phyloP scores from a whole-genome alignment of 371 early-diverging fungal species.

The Mortierella sp. region DNA sequence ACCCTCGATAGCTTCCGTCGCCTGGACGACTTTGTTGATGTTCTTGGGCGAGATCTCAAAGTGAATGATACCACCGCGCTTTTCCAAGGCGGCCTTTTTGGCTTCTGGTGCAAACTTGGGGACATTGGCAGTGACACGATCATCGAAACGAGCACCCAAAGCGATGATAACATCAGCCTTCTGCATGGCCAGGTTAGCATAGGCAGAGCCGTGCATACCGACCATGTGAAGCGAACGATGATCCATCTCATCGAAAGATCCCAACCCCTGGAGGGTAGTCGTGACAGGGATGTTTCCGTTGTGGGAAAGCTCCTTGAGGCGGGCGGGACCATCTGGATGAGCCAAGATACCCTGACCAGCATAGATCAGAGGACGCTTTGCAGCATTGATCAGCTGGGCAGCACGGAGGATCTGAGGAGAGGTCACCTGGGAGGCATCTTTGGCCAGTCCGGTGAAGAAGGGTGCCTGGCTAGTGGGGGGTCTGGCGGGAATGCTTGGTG shows the following conservation, averaged over 20 bases:
- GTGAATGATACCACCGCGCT: constrained; percentile 96
- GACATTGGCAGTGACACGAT: constrained; percentile 95
- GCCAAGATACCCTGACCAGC: constrained; percentile 93
- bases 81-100: constrained; percentile 84
- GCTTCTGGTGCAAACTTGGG: constrained; percentile 94
- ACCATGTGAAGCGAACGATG: constrained; percentile 95
- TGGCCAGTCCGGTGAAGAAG: constrained; percentile 48
- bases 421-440: constrained; percentile 60
- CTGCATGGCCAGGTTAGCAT: constrained; percentile 98
- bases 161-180: constrained; percentile 94
- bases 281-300: constrained; percentile 95
- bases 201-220: constrained; percentile 98
- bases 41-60: constrained; percentile 99
- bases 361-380: constrained; percentile 94
- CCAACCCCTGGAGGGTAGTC: constrained; percentile 93
- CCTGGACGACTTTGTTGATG: constrained; percentile 96
- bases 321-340: constrained; percentile 83
- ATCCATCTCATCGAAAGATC: constrained; percentile 92
- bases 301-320: constrained; percentile 84
- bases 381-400: constrained; percentile 87
- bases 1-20: constrained; percentile 92
- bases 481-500: constrained; percentile 73
- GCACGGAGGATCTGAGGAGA: constrained; percentile 72
- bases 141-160: constrained; percentile 98
- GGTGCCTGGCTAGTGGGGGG: constrained; percentile 67